Percentiles rank a stretch among this genome's conserved stretches.
phyloP scores from a whole-genome alignment of 306 rosid species.

The Dryas octopetala region DNA sequence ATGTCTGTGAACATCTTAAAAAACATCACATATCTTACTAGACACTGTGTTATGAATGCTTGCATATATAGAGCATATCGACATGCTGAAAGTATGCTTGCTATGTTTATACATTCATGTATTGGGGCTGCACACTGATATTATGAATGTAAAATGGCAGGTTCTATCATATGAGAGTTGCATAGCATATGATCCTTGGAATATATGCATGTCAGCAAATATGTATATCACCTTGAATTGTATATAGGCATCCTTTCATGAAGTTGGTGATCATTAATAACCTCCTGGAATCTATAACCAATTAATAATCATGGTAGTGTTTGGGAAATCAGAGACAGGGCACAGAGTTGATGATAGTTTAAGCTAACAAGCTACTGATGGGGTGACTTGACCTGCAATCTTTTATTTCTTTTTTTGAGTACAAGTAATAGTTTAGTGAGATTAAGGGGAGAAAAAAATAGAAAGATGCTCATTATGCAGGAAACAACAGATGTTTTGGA shows the following conservation, averaged over 20 bases:
- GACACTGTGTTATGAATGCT: constrained; percentile 15
- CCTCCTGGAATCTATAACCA: constrained; percentile 29
- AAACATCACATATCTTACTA: not conserved
- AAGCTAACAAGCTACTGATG: constrained; percentile 7
- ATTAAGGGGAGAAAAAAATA: not conserved
- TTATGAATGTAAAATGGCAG: not conserved
- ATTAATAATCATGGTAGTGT: constrained; percentile 20
- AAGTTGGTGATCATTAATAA: constrained; percentile 22
- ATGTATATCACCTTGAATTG: not conserved
- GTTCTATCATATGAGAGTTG: not conserved
- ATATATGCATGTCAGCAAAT: constrained; percentile 10
- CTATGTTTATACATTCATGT: constrained; percentile 8
- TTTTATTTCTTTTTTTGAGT: not conserved
- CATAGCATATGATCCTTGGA: not conserved
- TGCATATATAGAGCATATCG: not conserved
- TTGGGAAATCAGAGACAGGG: constrained; percentile 17
- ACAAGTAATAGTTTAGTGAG: not conserved
- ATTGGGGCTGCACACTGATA: not conserved
- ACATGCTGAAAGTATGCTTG: constrained; percentile 1
- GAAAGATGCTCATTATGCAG: not conserved
- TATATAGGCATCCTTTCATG: not conserved
- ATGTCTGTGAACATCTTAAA: constrained; percentile 18
- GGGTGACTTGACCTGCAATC: not conserved
- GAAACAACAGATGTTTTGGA: constrained; percentile 2
- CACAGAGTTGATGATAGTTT: not conserved